Evolutionary conservation across 352 stramenopile genomes (phyloP).

Genomic region (Phytophthora fragariae): DNA sequence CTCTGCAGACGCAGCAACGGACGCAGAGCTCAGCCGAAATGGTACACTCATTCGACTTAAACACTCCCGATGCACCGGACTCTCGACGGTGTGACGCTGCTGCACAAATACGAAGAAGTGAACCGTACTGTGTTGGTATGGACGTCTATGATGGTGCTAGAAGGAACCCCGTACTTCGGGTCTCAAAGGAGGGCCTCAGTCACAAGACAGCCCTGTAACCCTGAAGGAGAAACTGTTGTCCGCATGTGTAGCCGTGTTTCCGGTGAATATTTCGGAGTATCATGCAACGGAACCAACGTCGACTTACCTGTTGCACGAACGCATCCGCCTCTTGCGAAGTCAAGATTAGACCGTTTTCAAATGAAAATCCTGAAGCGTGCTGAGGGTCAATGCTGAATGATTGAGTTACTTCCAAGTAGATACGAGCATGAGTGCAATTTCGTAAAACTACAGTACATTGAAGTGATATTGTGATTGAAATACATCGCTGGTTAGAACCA

Average conservation of each 20-base stretch:
- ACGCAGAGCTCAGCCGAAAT: slow-evolving; percentile 22
- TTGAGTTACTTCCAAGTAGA: too few species aligned
- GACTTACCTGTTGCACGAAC: slow-evolving; percentile 23
- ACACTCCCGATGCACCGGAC: neutral
- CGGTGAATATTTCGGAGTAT: slow-evolving; percentile 17
- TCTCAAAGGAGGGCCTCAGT: slow-evolving; percentile 25
- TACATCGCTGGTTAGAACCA: too few species aligned
- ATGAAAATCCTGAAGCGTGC: slow-evolving; percentile 15
- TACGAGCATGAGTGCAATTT: neutral
- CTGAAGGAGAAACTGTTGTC: slow-evolving; percentile 8
- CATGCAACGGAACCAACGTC: slow-evolving; percentile 4
- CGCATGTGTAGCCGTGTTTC: slow-evolving; percentile 24
- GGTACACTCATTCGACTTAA: slow-evolving; percentile 14
- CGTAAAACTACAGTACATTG: neutral
- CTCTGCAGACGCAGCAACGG: slow-evolving; percentile 10
- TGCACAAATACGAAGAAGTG: slow-evolving; percentile 23
- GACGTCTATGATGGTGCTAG: slow-evolving; percentile 29
- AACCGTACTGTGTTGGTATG: slow-evolving; percentile 14
- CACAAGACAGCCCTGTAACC: slow-evolving; percentile 1
- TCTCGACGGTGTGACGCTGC: slow-evolving; percentile 26
- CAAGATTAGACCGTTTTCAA: slow-evolving; percentile 22
- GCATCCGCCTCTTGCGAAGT: slow-evolving; percentile 17
- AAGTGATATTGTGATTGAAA: too few species aligned
- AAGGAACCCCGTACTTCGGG: slow-evolving; percentile 18
- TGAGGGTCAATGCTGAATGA: neutral